A percentile compares a stretch with the other conserved stretches of the same genome.
phyloP scores from a whole-genome alignment of 2,329 filamentous ascomycete species.

The Bipolaris cookei region DNA sequence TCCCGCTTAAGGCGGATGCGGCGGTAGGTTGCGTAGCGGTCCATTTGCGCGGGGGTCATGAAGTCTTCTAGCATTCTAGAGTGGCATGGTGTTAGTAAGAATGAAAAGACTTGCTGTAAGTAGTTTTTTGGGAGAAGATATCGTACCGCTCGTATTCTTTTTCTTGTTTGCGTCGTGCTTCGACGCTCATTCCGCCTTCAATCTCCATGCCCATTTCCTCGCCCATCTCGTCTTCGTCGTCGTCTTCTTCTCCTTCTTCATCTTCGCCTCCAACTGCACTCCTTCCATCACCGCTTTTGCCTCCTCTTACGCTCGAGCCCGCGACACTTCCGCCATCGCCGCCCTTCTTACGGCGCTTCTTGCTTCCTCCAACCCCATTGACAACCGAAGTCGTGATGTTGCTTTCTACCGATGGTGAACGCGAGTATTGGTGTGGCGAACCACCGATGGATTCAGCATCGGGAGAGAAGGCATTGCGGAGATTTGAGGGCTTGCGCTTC shows the following conservation, averaged over 20 bases:
- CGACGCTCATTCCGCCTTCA: slow-evolving; percentile 59
- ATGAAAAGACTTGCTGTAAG: background rate
- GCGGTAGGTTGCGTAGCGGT: slow-evolving; percentile 74
- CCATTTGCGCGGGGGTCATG: slow-evolving; percentile 70
- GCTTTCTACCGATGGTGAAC: slow-evolving; percentile 70
- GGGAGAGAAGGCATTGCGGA: slow-evolving; percentile 81
- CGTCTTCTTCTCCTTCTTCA: slow-evolving; percentile 65
- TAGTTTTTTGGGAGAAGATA: background rate
- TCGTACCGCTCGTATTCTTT: slow-evolving; percentile 65
- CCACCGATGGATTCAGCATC: slow-evolving; percentile 56
- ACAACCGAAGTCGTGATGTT: slow-evolving; percentile 60
- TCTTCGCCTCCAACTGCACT: slow-evolving; percentile 55
- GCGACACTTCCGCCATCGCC: slow-evolving; percentile 45
- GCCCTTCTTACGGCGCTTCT: slow-evolving; percentile 62
- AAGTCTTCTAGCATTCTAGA: slow-evolving; percentile 64
- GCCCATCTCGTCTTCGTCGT: slow-evolving; percentile 58
- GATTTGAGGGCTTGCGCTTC: slow-evolving; percentile 74
- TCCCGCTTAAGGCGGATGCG: slow-evolving; percentile 71
- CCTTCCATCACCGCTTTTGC: slow-evolving; percentile 29
- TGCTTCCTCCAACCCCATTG: slow-evolving; percentile 58
- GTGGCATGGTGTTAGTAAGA: background rate
- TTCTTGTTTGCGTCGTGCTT: slow-evolving; percentile 68
- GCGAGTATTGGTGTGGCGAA: slow-evolving; percentile 59
- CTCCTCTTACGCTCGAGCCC: slow-evolving; percentile 44
- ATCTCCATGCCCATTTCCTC: slow-evolving; percentile 54